Evolutionary conservation across 257 asterid genomes (phyloP), one percentile per base, ranked within the genome.

Genomic region (Capsicum chinense): DNA sequence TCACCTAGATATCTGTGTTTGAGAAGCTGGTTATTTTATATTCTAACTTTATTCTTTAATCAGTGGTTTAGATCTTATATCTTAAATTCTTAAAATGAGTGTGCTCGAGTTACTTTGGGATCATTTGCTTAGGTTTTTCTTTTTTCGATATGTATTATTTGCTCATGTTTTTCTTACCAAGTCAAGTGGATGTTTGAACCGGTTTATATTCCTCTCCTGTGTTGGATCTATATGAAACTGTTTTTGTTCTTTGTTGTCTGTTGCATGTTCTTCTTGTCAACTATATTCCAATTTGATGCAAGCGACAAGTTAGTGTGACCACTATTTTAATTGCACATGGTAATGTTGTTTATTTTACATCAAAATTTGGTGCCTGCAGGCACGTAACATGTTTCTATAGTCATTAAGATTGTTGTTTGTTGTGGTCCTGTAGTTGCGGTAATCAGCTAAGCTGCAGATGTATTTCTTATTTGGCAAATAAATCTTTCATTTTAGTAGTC

Each of bases 361-460:
- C 3, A 42, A 16, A 0, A 4, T 69, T 42, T 69, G 79, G 33
- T 42, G 5, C 79, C 21, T 39, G 69, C 42, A n/a, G 69, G 42
- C 42, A 63, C 70, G 5, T 63, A 21, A 63, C 33, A 2, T 69
- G 42, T 42, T 42, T 69, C 1, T 39, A 5, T 69, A 17, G 54
- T 44, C 56, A 16, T 17, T 16, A 69, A 66, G 47, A 33, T 0
- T 0, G 35, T 47, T 66, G 19, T 33, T 66, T 33, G 73, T 66
- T 64, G 71, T 64, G 44, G 44, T 33, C 71, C 9, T 64, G 71
- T 64, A 26, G 17, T 64, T 66, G 73, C 47, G 73, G n/a, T 66
- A 64, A 64, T 64, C 10, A 33, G 47, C 71, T 64, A 64, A 64
- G 17, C 47, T 64, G 2, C n/a, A 0, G 47, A 3, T 64, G 71